Evolutionary conservation across 345 rosid genomes (phyloP).

Genomic region (Punica granatum): DNA sequence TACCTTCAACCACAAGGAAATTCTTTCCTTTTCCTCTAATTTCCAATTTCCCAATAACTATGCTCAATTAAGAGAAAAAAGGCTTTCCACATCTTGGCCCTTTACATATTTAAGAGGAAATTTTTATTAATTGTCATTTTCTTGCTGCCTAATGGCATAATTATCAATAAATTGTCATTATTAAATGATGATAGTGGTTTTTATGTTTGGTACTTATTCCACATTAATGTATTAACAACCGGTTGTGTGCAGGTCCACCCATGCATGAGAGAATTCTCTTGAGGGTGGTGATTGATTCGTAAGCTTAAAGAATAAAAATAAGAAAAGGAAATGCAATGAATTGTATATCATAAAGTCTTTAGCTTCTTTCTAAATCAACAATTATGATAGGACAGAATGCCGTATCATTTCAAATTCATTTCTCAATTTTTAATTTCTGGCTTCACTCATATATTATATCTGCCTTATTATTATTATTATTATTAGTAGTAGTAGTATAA

Average conservation of each 20-base stretch:
- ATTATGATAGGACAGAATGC: not conserved
- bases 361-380: slow-evolving; percentile 5
- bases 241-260: too few relatives aligned
- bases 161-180: not conserved
- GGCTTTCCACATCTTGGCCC: not conserved
- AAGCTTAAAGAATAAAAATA: slow-evolving; percentile 7
- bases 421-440: not conserved
- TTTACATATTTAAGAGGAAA: too few relatives aligned
- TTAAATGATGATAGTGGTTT: not conserved
- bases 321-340: not conserved
- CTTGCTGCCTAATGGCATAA: not conserved
- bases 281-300: slow-evolving; percentile 5
- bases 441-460: not conserved
- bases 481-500: too few relatives aligned
- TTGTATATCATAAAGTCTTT: not conserved
- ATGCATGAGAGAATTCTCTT: not conserved
- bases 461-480: too few relatives aligned
- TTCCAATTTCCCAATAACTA: not conserved
- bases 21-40: not conserved
- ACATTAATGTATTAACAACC: too few relatives aligned
- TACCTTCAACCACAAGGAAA: not conserved
- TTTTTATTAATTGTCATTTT: not conserved
- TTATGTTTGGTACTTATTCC: too few relatives aligned
- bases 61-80: not conserved
- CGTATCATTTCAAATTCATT: not conserved